Evolutionary conservation across 352 stramenopile genomes (phyloP).

Genomic region (Globisporangium sylvaticum): DNA sequence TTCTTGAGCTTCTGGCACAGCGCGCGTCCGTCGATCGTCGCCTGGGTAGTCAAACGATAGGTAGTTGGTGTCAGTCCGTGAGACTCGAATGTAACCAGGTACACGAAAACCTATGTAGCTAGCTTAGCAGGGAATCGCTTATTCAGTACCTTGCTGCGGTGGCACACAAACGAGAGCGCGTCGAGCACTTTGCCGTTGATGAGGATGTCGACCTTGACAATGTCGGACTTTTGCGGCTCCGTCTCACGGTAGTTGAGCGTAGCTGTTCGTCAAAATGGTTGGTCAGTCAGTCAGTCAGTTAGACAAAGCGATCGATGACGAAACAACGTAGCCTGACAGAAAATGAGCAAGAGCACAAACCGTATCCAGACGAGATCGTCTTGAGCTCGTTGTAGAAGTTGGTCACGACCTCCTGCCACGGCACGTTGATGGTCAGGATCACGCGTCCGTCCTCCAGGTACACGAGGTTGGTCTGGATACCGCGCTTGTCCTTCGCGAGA

Average conservation of each 20-base stretch:
- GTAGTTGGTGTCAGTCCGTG: no score
- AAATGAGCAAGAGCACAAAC: constrained; percentile 20
- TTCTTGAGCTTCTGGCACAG: constrained; percentile 95
- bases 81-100: no score
- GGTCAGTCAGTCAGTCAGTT: not conserved
- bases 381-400: constrained; percentile 99
- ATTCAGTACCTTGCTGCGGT: constrained; percentile 89
- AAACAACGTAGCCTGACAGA: not conserved
- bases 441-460: constrained; percentile 95
- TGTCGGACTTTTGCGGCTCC: constrained; percentile 89
- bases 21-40: constrained; percentile 70
- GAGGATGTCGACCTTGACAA: constrained; percentile 94
- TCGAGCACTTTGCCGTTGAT: constrained; percentile 95
- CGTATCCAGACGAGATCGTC: constrained; percentile 94
- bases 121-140: no score
- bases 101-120: no score
- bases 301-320: not conserved
- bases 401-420: constrained; percentile 98
- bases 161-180: constrained; percentile 96
- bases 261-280: constrained; percentile 24
- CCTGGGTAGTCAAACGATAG: constrained; percentile 14
- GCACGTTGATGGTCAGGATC: constrained; percentile 93
- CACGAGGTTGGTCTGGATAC: constrained; percentile 90
- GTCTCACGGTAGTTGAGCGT: constrained; percentile 94
- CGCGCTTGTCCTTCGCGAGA: constrained; percentile 89